Conservation (phyloP, 202 grass and related monocot genomes). For the Zizania palustris region DNA sequence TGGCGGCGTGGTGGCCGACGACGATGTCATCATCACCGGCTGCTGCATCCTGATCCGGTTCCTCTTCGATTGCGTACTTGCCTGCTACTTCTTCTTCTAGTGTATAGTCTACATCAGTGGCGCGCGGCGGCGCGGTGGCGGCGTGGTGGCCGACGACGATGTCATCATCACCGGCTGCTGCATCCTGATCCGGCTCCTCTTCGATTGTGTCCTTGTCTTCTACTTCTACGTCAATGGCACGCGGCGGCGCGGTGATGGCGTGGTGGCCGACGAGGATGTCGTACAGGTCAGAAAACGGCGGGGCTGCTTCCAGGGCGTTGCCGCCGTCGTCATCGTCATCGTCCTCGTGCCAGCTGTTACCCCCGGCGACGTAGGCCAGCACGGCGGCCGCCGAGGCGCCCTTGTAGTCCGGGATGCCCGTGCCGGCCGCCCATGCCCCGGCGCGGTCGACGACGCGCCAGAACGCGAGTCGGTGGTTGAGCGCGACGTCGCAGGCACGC, state of each 20-base stretch:
- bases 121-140: too few species aligned
- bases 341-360: conserved; percentile 51
- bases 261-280: conserved; percentile 48
- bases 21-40: too few species aligned
- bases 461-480: conserved; percentile 75
- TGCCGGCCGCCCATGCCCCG: not conserved
- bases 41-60: too few species aligned
- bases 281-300: conserved; percentile 45
- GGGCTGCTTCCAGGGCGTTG: not conserved
- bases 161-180: not conserved
- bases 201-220: conserved; percentile 1
- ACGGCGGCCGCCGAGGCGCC: conserved; percentile 60
- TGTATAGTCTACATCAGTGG: too few species aligned
- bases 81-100: too few species aligned
- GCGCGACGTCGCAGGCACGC: conserved; percentile 67
- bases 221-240: not conserved
- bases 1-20: too few species aligned
- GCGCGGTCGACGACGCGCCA: conserved; percentile 59
- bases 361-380: conserved; percentile 52
- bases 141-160: too few species aligned
- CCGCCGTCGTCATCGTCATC: conserved; percentile 35
- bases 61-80: too few species aligned
- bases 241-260: not conserved
- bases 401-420: conserved; percentile 38
- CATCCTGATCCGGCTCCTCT: conserved; percentile 26